These are phyloP conservation scores for Marchantia polymorpha DNA, from an alignment of 225 moss, liverwort and hornwort genomes.

Conservation along the genomic window DNA sequence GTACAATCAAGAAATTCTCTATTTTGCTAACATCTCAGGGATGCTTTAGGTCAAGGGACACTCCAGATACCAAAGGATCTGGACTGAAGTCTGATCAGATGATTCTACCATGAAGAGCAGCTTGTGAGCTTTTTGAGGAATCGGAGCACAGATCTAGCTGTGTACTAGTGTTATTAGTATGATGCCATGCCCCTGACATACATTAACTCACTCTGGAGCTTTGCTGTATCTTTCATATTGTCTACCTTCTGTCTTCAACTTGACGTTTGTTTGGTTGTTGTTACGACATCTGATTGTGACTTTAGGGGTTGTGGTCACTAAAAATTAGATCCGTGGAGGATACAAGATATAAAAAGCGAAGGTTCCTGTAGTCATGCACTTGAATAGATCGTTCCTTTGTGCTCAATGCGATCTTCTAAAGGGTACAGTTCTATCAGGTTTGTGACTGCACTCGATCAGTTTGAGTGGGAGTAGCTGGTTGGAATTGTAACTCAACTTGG, in stretches of 20 bases:
- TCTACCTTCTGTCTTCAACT: constrained; percentile 6
- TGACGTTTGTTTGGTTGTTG: constrained; percentile 1
- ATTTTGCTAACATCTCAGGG: constrained; percentile 16
- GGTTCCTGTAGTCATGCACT: background rate
- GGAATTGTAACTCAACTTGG: background rate
- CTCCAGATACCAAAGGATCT: constrained; percentile 28
- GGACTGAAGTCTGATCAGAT: constrained; percentile 20
- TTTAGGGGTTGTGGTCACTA: background rate
- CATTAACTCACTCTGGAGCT: constrained; percentile 6
- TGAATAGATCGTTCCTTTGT: background rate
- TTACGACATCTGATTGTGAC: background rate
- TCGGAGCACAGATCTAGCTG: constrained; percentile 15
- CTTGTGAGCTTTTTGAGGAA: constrained; percentile 21
- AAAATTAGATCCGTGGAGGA: background rate
- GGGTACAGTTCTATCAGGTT: background rate
- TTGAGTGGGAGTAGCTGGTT: background rate
- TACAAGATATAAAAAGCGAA: background rate
- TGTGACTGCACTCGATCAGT: background rate
- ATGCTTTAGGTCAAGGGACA: constrained; percentile 25
- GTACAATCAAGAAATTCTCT: constrained; percentile 24
- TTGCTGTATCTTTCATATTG: constrained; percentile 7
- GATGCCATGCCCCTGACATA: constrained; percentile 10
- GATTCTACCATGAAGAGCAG: constrained; percentile 14
- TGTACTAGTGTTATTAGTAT: constrained; percentile 17
- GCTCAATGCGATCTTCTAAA: background rate